Percentiles rank a stretch among this genome's conserved stretches.
Conservation (phyloP, 768 basidiomycete genomes). For the Psilocybe tampanensis region DNA sequence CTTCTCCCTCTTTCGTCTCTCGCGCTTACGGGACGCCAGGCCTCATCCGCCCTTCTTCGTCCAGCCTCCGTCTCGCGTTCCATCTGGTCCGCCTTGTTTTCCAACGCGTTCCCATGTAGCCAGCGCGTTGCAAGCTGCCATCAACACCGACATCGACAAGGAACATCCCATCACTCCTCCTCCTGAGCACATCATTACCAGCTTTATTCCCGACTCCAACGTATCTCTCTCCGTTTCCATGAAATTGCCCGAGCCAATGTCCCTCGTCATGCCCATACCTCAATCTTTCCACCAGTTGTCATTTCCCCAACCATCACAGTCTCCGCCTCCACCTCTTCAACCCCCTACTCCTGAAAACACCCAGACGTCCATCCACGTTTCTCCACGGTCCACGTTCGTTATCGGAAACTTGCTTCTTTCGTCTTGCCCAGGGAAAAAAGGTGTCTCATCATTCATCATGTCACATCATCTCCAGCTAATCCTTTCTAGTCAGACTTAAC, state of each 20-base stretch:
- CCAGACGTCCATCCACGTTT: not conserved
- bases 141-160: slow-evolving; percentile 20
- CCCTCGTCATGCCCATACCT: not conserved
- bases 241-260: not conserved
- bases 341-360: not conserved
- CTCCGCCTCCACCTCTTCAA: not conserved
- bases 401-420: slow-evolving; percentile 90
- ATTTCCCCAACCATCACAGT: not conserved
- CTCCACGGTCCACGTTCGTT: slow-evolving; percentile 20
- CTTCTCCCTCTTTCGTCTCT: slow-evolving; percentile 47
- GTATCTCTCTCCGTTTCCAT: slow-evolving; percentile 23
- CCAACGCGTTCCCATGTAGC: slow-evolving; percentile 30
- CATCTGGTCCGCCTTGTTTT: slow-evolving; percentile 14
- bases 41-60: slow-evolving; percentile 1
- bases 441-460: slow-evolving; percentile 29
- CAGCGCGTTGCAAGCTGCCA: slow-evolving; percentile 39
- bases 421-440: slow-evolving; percentile 96
- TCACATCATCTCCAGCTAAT: not conserved
- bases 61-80: slow-evolving; percentile 16
- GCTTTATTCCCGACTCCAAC: slow-evolving; percentile 4
- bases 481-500: slow-evolving; percentile 58
- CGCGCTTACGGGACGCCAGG: slow-evolving; percentile 20
- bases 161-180: not conserved
- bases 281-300: not conserved
- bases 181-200: not conserved